A percentile compares a stretch with the other conserved stretches of the same genome.
Evolutionary conservation across 2,329 filamentous ascomycete species (phyloP).

Genomic region (Xylariomycetidae sp.): DNA sequence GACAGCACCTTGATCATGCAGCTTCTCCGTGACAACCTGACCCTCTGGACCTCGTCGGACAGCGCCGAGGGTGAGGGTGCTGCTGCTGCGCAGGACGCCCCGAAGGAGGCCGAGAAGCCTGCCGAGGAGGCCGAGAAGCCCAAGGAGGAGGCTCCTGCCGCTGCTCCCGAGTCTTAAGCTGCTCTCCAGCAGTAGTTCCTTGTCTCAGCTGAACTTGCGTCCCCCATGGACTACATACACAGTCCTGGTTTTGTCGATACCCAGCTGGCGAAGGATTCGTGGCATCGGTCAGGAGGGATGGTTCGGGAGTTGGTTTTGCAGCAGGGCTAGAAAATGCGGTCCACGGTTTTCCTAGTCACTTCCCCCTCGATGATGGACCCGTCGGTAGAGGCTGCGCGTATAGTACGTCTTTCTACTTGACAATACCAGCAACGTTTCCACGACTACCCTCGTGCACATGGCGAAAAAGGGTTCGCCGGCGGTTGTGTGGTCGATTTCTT

Average conservation of each 20-base stretch:
- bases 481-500: constrained; percentile 22
- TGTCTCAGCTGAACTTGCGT: constrained; percentile 31
- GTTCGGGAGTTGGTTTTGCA: constrained; percentile 26
- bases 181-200: constrained; percentile 27
- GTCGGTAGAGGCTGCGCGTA: constrained; percentile 20
- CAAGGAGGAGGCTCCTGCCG: constrained; percentile 46
- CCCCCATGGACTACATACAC: constrained; percentile 16
- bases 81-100: constrained; percentile 42
- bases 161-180: constrained; percentile 50
- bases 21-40: constrained; percentile 95
- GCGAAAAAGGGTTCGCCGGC: constrained; percentile 19
- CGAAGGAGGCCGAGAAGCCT: constrained; percentile 54
- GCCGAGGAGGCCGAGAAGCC: constrained; percentile 45
- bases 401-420: constrained; percentile 22
- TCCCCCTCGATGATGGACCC: constrained; percentile 17
- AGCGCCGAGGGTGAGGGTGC: constrained; percentile 69
- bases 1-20: constrained; percentile 99
- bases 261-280: constrained; percentile 26
- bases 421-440: constrained; percentile 21
- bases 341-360: constrained; percentile 21
- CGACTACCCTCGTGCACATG: constrained; percentile 19
- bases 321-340: constrained; percentile 26
- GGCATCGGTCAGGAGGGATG: constrained; percentile 25
- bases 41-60: constrained; percentile 95
- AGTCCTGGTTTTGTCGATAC: constrained; percentile 23